Evolutionary conservation across 768 basidiomycete genomes (phyloP).

Genomic region (Phlebiopsis gigantea): DNA sequence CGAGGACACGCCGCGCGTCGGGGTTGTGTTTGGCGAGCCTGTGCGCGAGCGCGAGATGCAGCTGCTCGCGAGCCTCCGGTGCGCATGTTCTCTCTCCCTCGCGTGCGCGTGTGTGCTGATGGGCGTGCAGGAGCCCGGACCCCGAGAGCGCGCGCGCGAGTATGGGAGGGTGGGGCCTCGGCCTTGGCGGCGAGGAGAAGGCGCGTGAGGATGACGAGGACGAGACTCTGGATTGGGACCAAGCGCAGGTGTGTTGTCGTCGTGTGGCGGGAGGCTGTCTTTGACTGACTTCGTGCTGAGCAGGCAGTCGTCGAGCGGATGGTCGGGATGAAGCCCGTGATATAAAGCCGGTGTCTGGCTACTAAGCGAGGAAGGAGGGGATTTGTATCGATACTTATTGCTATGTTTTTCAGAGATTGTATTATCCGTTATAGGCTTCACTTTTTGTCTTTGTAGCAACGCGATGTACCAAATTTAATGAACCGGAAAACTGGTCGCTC

Average conservation of each 20-base stretch:
- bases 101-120: constrained; percentile 8
- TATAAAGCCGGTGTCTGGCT: not conserved
- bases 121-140: constrained; percentile 45
- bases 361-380: not conserved
- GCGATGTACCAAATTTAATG: not conserved
- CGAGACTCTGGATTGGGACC: constrained; percentile 61
- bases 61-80: constrained; percentile 52
- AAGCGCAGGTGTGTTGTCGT: constrained; percentile 48
- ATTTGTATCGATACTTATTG: not conserved
- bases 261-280: no score
- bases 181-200: constrained; percentile 48
- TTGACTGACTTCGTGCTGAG: not conserved
- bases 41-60: constrained; percentile 48
- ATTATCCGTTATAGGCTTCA: not conserved
- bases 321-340: constrained; percentile 22
- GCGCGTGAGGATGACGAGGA: constrained; percentile 45
- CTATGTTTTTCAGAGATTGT: not conserved
- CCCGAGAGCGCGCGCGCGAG: constrained; percentile 41
- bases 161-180: constrained; percentile 74
- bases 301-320: constrained; percentile 28
- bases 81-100: constrained; percentile 8
- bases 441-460: not conserved
- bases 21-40: constrained; percentile 31
- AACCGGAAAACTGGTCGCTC: no score
- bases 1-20: constrained; percentile 49